A percentile compares a stretch with the other conserved stretches of the same genome.
These are phyloP conservation scores for Aegilops bicornis DNA, from an alignment of 176 grass and related monocot genomes.

Conservation along the genomic window DNA sequence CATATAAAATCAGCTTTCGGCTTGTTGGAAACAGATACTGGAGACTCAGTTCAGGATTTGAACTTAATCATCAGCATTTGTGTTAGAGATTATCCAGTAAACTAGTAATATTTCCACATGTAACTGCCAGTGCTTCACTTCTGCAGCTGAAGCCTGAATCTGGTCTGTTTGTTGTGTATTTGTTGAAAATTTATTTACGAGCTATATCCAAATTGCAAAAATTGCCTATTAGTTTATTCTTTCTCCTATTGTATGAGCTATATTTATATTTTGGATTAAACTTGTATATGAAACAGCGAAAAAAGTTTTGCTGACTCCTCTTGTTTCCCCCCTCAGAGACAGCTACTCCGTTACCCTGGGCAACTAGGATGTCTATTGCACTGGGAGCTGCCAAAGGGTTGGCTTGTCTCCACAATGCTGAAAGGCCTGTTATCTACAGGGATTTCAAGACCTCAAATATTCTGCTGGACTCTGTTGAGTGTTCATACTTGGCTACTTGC, in stretches of 20 bases:
- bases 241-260: neutral
- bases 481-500: constrained; percentile 11
- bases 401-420: constrained; percentile 92
- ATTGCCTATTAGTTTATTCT: neutral
- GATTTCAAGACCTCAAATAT: constrained; percentile 99
- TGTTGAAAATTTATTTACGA: neutral
- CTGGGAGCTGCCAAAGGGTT: constrained; percentile 95
- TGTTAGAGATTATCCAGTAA: neutral
- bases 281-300: constrained; percentile 5
- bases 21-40: neutral
- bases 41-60: neutral
- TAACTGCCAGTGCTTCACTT: neutral
- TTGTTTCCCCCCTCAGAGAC: constrained; percentile 51
- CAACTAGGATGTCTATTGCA: constrained; percentile 96
- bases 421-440: constrained; percentile 93
- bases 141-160: neutral
- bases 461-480: constrained; percentile 91
- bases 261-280: neutral
- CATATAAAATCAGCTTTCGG: neutral
- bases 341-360: constrained; percentile 73
- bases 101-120: neutral
- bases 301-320: neutral
- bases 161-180: neutral
- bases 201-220: neutral
- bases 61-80: neutral